Conservation (phyloP, 139 green algal species). For the Asterochloris sp. region DNA sequence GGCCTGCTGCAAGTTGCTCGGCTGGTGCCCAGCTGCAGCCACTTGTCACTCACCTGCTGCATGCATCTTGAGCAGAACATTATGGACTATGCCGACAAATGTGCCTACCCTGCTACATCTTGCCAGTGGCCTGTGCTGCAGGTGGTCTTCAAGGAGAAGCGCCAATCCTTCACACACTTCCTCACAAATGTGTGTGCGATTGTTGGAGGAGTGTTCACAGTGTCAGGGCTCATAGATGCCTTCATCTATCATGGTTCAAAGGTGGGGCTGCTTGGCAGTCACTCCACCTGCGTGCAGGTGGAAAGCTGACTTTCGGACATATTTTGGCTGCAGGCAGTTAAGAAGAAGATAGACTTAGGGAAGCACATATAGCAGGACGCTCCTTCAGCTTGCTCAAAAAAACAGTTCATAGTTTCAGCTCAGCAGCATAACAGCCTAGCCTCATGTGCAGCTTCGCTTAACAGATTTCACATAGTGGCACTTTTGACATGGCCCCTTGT, state of each 20-base stretch:
- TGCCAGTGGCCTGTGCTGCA: constrained; percentile 6
- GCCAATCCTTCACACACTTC: constrained; percentile 85
- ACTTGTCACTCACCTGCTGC: not conserved
- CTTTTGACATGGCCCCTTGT: no score
- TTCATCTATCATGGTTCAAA: constrained; percentile 78
- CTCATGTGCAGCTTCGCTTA: no score
- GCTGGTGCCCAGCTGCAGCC: not conserved
- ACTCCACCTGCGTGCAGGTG: not conserved
- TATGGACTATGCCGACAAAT: not conserved
- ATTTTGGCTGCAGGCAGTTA: constrained; percentile 49
- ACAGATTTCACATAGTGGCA: no score
- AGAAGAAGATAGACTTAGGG: constrained; percentile 96
- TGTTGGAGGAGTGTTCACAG: constrained; percentile 95
- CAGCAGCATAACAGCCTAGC: no score
- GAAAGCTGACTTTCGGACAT: not conserved
- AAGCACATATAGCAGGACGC: constrained; percentile 52
- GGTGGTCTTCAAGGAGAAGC: constrained; percentile 73
- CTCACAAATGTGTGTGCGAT: constrained; percentile 94
- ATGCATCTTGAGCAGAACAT: not conserved
- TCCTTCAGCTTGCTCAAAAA: no score
- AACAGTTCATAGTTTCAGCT: no score
- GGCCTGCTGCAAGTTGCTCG: not conserved
- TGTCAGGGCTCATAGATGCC: constrained; percentile 91
- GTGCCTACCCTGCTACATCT: not conserved
- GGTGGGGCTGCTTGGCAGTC: constrained; percentile 1